Evolutionary conservation across 2,329 filamentous ascomycete genomes (phyloP).

Genomic region (Cryphonectria carpinicola): DNA sequence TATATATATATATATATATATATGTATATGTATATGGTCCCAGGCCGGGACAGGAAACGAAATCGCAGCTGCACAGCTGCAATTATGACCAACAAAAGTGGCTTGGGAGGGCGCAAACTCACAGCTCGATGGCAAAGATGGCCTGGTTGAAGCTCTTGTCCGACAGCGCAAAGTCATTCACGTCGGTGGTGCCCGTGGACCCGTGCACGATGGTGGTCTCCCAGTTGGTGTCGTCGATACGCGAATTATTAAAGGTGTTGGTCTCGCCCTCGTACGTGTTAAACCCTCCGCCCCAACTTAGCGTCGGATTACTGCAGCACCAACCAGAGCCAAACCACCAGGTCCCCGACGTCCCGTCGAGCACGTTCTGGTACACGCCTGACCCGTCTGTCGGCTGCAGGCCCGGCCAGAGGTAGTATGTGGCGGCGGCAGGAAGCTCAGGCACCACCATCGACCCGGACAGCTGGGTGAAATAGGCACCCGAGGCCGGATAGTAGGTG

Average conservation of each 20-base stretch:
- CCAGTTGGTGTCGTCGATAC: constrained; percentile 38
- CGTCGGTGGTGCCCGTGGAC: constrained; percentile 36
- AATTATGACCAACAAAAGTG: too few species aligned
- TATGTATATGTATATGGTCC: too few species aligned
- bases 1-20: too few species aligned
- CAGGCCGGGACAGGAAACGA: background rate
- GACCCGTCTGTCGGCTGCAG: constrained; percentile 44
- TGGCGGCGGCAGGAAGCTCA: constrained; percentile 37
- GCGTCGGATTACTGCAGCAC: constrained; percentile 45
- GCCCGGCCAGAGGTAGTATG: constrained; percentile 48
- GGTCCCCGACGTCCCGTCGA: constrained; percentile 44
- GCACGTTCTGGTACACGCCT: constrained; percentile 48
- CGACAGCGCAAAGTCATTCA: constrained; percentile 40
- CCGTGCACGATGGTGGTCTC: constrained; percentile 40
- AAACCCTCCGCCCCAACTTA: constrained; percentile 46
- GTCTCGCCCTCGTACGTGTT: constrained; percentile 40
- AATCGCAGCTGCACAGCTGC: background rate
- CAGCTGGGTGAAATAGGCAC: constrained; percentile 40
- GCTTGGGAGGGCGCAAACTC: constrained; percentile 22
- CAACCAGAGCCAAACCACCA: constrained; percentile 48
- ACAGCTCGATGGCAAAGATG: constrained; percentile 47
- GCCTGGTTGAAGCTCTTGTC: constrained; percentile 43
- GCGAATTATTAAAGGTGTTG: constrained; percentile 39
- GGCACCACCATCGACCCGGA: constrained; percentile 39
- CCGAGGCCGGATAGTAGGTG: constrained; percentile 39